Evolutionary conservation across 2,329 filamentous ascomycete genomes (phyloP), one percentile per base, ranked within the genome.

Genomic region (Diaporthe aspalathi): DNA sequence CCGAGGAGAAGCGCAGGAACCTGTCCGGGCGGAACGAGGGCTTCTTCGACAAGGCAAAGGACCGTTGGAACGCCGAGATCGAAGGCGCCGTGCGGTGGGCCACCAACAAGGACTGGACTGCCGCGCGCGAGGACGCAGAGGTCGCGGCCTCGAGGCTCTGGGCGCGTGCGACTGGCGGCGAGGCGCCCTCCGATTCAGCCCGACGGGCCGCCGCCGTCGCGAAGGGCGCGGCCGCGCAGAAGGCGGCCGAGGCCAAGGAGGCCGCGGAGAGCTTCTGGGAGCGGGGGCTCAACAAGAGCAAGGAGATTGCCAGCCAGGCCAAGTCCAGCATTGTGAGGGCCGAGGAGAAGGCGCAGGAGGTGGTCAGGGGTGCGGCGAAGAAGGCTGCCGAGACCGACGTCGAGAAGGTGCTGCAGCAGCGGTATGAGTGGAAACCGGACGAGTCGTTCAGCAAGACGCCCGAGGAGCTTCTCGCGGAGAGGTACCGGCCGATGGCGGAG

Each of bases 61-160:
- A 93, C 77, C 85, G 89, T 72, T 95, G 93, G 93, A 95, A 96
- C 80, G 81, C 87, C 65, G 93, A 95, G 81, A 81, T 95, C 45
- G 88, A 92, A 79, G 85, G 85, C 73, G 86, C 91, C 66, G 91
- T 92, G 69, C 85, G 85, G 71, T 91, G 89, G 86, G 87, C 89
- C 70, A 89, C 94, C 81, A 85, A 82, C 43, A 90, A 87, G 73
- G 88, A 92, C 79, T 94, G 91, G 91, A 82, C 84, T 62, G 85
- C 86, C 67, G 85, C 91, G 68, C 86, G 90, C 68, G 88, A 91
- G 74, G 84, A 83, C 2, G 81, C 90, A 74, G 90, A 92, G 79
- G 83, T 82, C 17, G 79, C 81, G 40, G 79, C 84, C 47, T 81
- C 81, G 12, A 78, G 82, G n/a, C 73, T 89, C 20, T 88, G 82